Evolutionary conservation across 108 stramenopile genomes (phyloP).

Genomic region (Parietichytrium sp.): DNA sequence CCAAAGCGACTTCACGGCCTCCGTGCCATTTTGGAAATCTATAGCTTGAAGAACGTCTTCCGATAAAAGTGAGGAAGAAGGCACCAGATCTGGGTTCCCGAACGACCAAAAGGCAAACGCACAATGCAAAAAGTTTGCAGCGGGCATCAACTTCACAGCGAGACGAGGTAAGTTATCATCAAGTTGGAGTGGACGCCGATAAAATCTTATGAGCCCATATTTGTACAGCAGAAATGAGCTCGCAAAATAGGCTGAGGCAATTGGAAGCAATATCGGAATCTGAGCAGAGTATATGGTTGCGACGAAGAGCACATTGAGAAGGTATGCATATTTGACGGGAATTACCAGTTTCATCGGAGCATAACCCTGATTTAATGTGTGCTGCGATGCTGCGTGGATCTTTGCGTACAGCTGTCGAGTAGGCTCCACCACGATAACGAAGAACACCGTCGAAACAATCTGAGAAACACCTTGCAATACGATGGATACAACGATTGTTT

Average conservation of each 20-base stretch:
- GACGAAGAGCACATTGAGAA: neutral
- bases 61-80: neutral
- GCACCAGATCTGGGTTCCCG: neutral
- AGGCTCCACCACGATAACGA: neutral
- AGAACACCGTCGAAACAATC: neutral
- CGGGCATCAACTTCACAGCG: neutral
- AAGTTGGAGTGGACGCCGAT: neutral
- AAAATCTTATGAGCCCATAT: neutral
- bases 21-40: neutral
- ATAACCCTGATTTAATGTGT: neutral
- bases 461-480: neutral
- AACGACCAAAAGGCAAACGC: conserved; percentile 6
- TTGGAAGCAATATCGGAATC: neutral
- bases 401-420: neutral
- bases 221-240: conserved; percentile 20
- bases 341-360: neutral
- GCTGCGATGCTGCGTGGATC: neutral
- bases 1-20: neutral
- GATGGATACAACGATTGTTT: neutral
- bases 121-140: neutral
- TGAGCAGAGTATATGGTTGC: neutral
- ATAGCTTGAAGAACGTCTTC: neutral
- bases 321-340: neutral
- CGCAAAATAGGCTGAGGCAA: neutral
- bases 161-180: neutral